Percentiles rank a stretch among this genome's conserved stretches.
Evolutionary conservation across 108 stramenopile species (phyloP).

Genomic region (Aurantiochytrium sp.): DNA sequence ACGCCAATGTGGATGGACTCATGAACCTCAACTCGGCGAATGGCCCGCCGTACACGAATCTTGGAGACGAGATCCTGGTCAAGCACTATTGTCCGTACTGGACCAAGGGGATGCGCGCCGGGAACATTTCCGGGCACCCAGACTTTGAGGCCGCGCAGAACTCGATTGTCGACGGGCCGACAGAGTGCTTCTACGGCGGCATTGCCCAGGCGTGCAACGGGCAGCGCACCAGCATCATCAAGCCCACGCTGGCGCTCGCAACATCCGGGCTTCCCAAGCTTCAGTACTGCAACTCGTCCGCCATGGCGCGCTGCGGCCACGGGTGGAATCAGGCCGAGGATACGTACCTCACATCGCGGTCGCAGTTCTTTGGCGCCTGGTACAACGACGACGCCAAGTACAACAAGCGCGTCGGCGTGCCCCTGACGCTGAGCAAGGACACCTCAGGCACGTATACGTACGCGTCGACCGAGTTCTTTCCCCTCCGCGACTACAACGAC

Average conservation of each 20-base stretch:
- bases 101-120: constrained; percentile 16
- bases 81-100: neutral
- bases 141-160: neutral
- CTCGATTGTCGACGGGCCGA: neutral
- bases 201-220: neutral
- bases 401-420: neutral
- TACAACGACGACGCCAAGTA: constrained; percentile 21
- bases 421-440: neutral
- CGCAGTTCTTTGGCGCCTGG: neutral
- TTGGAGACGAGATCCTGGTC: neutral
- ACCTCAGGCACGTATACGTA: neutral
- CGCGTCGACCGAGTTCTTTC: neutral
- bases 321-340: neutral
- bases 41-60: neutral
- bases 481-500: neutral
- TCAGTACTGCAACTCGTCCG: neutral
- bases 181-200: neutral
- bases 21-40: neutral
- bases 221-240: neutral
- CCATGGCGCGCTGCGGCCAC: neutral
- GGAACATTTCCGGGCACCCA: neutral
- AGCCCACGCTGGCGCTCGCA: neutral
- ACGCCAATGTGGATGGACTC: neutral
- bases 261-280: neutral
- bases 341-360: neutral